Base-by-base conservation (phyloP, 345 rosid species). In the Durio zibethinus region DNA sequence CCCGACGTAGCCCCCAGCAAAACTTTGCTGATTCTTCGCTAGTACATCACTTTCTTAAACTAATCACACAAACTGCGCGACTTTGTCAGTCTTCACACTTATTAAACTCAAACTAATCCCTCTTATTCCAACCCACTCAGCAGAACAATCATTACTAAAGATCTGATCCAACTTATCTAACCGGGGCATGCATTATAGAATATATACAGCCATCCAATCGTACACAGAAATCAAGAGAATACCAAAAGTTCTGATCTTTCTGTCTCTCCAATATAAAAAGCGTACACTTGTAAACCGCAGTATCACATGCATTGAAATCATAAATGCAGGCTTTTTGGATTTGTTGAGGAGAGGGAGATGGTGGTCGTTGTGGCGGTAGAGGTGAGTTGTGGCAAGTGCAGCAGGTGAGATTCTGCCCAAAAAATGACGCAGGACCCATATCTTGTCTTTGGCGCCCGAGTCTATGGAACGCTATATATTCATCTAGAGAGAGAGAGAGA, bases 1-100 rank as follows among this genome's bases (percentile, higher is more conserved):
- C 10, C 75, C 65, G 72, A 82, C 82, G 76, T 38, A 77, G 29
- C 76, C 76, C 71, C 57, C 40, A 73, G 43, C 80, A 33, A 61
- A 59, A 75, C 18, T 20, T 45, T 14, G 48, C 73, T 54, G 31
- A 14, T 75, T 21, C 65, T 50, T 81, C 23, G 57, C 1, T 12
- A 0, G 68, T 18, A 42, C 74, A n/a, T 33, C 4, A 45, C 2
- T 27, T 42, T 42, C 69, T 43, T 18, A 73, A 73, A 54, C 48
- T 53, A 73, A 35, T 56, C 48, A 56, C 7, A 56, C 7, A n/a
- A 3, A 14, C 52, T 16, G 12, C 12, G 12, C 23, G 18, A 31
- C 45, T 47, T 35, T 69, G 36, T 18, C 76, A 14, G 81, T 31
- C 69, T 53, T 42, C 27, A 25, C 47, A 7, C 27, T 70, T 31